Conservation (phyloP, 2,329 filamentous ascomycete species). For the Plectosphaerella cucumerina region DNA sequence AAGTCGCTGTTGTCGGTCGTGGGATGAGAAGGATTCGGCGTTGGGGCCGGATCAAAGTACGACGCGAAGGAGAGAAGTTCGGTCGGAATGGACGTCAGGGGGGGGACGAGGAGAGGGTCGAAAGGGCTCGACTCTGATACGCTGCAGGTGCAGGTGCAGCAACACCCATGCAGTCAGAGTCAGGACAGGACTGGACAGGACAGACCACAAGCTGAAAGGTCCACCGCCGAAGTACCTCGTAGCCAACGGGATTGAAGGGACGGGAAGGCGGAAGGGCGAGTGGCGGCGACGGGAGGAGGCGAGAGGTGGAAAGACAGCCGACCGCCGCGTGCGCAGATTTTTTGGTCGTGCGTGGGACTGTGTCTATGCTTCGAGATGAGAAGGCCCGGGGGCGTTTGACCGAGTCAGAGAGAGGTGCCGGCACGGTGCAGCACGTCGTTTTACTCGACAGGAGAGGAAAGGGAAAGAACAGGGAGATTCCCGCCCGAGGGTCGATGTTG, state of each 20-base stretch:
- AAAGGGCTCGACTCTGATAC: not conserved
- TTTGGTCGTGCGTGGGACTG: too few species aligned
- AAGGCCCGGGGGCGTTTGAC: too few species aligned
- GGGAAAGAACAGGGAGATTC: too few species aligned
- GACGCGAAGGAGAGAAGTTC: not conserved
- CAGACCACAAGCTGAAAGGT: not conserved
- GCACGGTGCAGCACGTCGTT: too few species aligned
- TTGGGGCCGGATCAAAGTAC: not conserved
- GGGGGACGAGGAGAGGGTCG: not conserved
- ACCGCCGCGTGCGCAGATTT: too few species aligned
- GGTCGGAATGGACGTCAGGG: too few species aligned
- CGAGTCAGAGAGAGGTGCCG: too few species aligned
- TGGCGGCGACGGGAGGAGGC: not conserved
- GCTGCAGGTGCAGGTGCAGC: not conserved
- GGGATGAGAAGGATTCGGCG: too few species aligned
- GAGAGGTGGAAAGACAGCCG: too few species aligned
- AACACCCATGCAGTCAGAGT: not conserved
- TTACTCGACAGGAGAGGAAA: too few species aligned
- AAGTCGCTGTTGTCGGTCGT: not conserved
- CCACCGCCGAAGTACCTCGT: not conserved
- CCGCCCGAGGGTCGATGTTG: not conserved
- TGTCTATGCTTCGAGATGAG: too few species aligned
- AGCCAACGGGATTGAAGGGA: not conserved
- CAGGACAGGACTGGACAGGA: not conserved
- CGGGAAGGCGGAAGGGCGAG: not conserved